A percentile compares a stretch with the other conserved stretches of the same genome.
phyloP scores from a whole-genome alignment of 1,284 basidiomycete species.

The Tetrapyrgos nigripes region DNA sequence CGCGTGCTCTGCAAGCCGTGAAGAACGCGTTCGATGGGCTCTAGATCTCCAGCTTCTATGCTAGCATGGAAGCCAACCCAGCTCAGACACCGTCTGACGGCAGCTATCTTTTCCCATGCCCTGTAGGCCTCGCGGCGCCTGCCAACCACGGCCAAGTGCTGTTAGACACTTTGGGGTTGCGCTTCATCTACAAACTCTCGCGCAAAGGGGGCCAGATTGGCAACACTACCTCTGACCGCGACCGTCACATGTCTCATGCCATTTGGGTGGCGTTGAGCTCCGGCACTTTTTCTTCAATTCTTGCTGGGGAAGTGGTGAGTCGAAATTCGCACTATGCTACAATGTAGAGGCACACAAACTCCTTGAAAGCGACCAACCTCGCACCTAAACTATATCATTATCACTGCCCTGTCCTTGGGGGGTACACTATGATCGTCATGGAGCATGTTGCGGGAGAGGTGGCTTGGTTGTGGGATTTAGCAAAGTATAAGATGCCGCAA shows the following conservation, averaged over 20 bases:
- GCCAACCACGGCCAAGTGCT: not conserved
- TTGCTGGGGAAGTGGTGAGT: not conserved
- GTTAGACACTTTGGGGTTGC: not conserved
- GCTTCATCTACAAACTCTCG: slow-evolving; percentile 11
- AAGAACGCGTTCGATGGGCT: slow-evolving; percentile 2
- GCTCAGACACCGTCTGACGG: slow-evolving; percentile 1
- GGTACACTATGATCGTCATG: slow-evolving; percentile 8
- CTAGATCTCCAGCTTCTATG: not conserved
- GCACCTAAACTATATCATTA: slow-evolving; percentile 9
- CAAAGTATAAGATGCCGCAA: not conserved
- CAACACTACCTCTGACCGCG: not conserved
- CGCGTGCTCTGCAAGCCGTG: not conserved
- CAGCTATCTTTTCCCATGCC: slow-evolving; percentile 2
- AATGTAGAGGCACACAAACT: slow-evolving; percentile 8
- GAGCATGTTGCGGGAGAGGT: slow-evolving; percentile 2
- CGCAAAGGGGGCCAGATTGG: not conserved
- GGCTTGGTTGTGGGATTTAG: not conserved
- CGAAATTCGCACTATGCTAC: slow-evolving; percentile 7
- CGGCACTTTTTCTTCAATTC: not conserved
- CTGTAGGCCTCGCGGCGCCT: too few species aligned
- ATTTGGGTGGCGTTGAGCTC: slow-evolving; percentile 5
- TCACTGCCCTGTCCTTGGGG: slow-evolving; percentile 8
- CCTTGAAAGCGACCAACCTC: not conserved
- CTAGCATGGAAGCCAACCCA: too few species aligned
- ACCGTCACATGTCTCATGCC: slow-evolving; percentile 1